These are phyloP conservation scores for Cutaneotrichosporon sp. DNA, from an alignment of 1,284 basidiomycete species.

Conservation along the genomic window DNA sequence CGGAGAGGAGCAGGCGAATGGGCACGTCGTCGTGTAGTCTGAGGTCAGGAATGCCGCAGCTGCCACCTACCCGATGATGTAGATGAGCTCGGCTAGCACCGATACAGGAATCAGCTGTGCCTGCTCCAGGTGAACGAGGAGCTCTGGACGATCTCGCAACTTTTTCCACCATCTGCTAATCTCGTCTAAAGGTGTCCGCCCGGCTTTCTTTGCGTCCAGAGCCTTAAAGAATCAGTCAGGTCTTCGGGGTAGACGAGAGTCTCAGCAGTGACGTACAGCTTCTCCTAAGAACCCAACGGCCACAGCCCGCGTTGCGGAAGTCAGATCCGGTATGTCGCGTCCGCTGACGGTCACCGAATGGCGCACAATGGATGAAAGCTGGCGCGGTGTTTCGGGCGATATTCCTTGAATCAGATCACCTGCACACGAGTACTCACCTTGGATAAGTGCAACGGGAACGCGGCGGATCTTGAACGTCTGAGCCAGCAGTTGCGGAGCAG, in stretches of 20 bases:
- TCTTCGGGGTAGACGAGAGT: too few species aligned
- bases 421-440: constrained; percentile 24
- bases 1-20: constrained; percentile 35
- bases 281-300: constrained; percentile 33
- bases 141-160: constrained; percentile 16
- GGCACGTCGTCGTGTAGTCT: constrained; percentile 30
- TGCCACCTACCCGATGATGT: constrained; percentile 31
- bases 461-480: constrained; percentile 20
- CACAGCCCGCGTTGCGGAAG: constrained; percentile 22
- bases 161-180: constrained; percentile 31
- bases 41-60: neutral
- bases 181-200: constrained; percentile 35
- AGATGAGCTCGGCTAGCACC: constrained; percentile 34
- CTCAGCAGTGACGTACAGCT: constrained; percentile 23
- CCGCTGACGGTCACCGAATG: constrained; percentile 19
- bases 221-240: constrained; percentile 19
- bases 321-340: constrained; percentile 29
- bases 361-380: constrained; percentile 2
- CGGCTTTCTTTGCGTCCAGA: constrained; percentile 24
- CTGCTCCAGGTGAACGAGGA: constrained; percentile 35
- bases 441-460: constrained; percentile 33
- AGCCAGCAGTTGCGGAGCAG: constrained; percentile 17
- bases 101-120: constrained; percentile 29
- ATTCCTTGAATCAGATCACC: constrained; percentile 14
- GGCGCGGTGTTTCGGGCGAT: constrained; percentile 14